Base-by-base conservation (phyloP, 371 early-diverging fungal genomes). In the Quaeritorhiza haematococci region DNA sequence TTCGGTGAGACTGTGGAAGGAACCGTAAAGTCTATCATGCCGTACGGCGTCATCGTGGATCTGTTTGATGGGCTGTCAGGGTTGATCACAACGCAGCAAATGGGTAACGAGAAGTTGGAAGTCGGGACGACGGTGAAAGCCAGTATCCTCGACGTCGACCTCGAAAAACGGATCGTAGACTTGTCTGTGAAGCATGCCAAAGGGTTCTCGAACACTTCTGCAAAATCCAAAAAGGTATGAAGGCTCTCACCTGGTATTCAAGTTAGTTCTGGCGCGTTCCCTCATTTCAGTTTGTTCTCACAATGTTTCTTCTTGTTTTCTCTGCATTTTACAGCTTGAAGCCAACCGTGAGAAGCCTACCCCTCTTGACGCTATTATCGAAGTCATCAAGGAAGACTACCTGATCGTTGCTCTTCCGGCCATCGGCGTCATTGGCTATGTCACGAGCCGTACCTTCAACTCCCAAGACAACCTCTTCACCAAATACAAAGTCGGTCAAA, bases 371-470 rank as follows among this genome's bases (percentile, higher is more conserved):
- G 72, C 80, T 21, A 64, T 74, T n/a, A 75, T 90, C 30, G 84
- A 87, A 56, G 61, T 86, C 13, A 76, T 88, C 57, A 89, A 89
- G 69, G 79, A 84, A 32, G 80, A 84, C 61, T 88, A 87, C 57
- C 52, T 83, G n/a, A 78, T 90, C n/a, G 55, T 87, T 3, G 73
- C 81, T 2, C 44, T 88, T 53, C 86, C 89, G 1, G 55, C 67
- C 29, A 55, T 75, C 42, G 67, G 67, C 55, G 53, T 58, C 32
- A 66, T 89, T 49, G 82, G 75, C 0, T 88, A 77, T 67, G 80
- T 79, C 4, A 47, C 10, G 13, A 10, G 15, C 13, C 47, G 47
- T 13, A 15, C 15, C 10, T 15, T 21, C 10, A 47, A 15, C 24
- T 47, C 47, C 58, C 61, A 4, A 49, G 47, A 15, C 17, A 41